Evolutionary conservation across 1,139 yeast genomes (phyloP), one percentile per base, ranked within the genome.

Genomic region (Lodderomyces oxycetoniae): DNA sequence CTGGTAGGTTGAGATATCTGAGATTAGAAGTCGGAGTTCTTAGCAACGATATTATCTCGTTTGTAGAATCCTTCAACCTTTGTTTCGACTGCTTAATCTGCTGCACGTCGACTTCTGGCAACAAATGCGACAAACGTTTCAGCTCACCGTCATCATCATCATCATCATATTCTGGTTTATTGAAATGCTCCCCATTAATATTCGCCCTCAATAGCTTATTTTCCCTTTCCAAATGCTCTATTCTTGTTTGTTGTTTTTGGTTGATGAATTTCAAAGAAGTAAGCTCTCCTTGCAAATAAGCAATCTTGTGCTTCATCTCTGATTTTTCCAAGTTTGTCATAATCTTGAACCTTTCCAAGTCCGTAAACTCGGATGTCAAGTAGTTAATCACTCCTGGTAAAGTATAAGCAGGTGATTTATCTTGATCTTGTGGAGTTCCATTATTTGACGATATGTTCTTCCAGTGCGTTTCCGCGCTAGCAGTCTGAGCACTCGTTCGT

Each of bases 361-460:
- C 68, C 19, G 82, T 74, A 54, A 76, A 77, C 44, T 77, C 82
- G 7, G 74, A 65, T 22, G 79, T 78, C 35, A 77, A 57, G 47
- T 77, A 77, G 47, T 74, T 76, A 56, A 77, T 76, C n/a, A 77
- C 76, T 2, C 83, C 83, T 0, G 83, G 83, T 17, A 77, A 59
- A 2, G 80, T 75, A 43, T 76, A 76, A 33, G 49, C 35, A 4
- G 50, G 47, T 7, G 12, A 14, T n/a, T 48, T 42, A 17, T 33
- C 36, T 30, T 33, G 44, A 12, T 38, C 35, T n/a, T 38, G 35
- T 7, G 39, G 39, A 25, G 32, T 50, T 19, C 34, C 42, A 49
- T 26, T 36, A 45, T 27, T 38, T 45, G 23, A 40, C 42, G 32
- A 33, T 41, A 32, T 47, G 42, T 20, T 37, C 34, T 27, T 37